Percentiles rank a stretch among this genome's conserved stretches.
Conservation (phyloP, 257 asterid species). For the Nicotiana obtusifolia region DNA sequence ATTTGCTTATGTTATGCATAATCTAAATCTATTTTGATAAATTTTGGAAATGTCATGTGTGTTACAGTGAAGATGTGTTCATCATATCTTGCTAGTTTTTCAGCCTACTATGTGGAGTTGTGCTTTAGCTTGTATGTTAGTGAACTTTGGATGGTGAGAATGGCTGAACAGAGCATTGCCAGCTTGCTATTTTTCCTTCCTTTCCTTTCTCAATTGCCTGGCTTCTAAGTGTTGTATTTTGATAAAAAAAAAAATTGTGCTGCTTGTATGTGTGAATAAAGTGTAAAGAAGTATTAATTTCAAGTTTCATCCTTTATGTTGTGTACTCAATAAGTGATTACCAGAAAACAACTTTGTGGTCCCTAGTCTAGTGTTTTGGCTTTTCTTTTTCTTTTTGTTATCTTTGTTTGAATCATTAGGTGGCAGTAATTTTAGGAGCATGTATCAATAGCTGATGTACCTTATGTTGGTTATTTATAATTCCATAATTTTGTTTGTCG, state of each 20-base stretch:
- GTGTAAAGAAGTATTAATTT: not conserved
- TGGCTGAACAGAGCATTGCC: not conserved
- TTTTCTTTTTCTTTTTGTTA: not conserved
- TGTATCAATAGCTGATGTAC: not conserved
- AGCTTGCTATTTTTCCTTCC: not conserved
- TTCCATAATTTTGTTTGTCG: slow-evolving; percentile 4
- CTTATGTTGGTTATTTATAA: not conserved
- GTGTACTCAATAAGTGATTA: not conserved
- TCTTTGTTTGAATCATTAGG: not conserved
- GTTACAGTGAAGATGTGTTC: not conserved
- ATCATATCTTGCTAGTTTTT: not conserved
- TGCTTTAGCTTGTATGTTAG: not conserved
- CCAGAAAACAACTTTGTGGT: not conserved
- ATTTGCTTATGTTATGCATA: not conserved
- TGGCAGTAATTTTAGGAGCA: not conserved
- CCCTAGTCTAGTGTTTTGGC: not conserved
- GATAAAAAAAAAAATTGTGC: not conserved
- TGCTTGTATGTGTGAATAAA: not conserved
- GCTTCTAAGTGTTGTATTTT: not conserved
- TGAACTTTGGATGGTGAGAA: not conserved
- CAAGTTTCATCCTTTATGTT: not conserved
- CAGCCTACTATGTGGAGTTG: not conserved
- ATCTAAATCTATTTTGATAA: not conserved
- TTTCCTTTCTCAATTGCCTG: not conserved
- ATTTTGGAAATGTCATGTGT: not conserved